Percentiles rank a stretch among this genome's conserved stretches.
Evolutionary conservation across 805 yeast species (phyloP).

Genomic region (Ogataea dorogensis): DNA sequence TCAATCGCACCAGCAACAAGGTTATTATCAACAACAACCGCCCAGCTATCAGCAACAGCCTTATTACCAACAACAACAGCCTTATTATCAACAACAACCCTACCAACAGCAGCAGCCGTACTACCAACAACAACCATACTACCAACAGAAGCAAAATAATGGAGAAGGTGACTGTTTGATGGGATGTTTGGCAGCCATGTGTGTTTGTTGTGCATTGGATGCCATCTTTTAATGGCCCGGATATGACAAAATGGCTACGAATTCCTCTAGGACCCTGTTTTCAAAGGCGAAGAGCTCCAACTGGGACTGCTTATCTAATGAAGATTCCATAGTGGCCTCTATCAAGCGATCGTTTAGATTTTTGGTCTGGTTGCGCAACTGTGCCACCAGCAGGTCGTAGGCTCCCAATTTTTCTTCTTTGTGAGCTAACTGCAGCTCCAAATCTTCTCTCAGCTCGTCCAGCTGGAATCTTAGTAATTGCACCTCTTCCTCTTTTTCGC

Average conservation of each 20-base stretch:
- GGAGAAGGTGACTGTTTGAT: conserved; percentile 43
- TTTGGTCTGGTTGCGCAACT: conserved; percentile 11
- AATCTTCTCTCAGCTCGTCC: conserved; percentile 9
- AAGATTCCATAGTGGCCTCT: conserved; percentile 20
- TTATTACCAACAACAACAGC: conserved; percentile 31
- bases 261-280: conserved; percentile 16
- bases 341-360: conserved; percentile 13
- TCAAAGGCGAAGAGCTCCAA: conserved; percentile 20
- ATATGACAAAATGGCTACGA: conserved; percentile 17
- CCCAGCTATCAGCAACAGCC: conserved; percentile 11
- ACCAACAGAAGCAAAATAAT: conserved; percentile 42
- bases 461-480: conserved; percentile 8
- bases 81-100: conserved; percentile 22
- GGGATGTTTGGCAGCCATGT: conserved; percentile 54
- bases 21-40: conserved; percentile 5
- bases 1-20: conserved; percentile 8
- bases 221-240: conserved; percentile 39
- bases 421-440: conserved; percentile 7
- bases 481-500: conserved; percentile 12
- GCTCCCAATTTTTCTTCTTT: conserved; percentile 11
- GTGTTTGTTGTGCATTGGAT: conserved; percentile 56
- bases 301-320: conserved; percentile 21
- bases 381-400: conserved; percentile 10
- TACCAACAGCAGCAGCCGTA: conserved; percentile 32
- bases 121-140: conserved; percentile 40